A percentile compares a stretch with the other conserved stretches of the same genome.
These are phyloP conservation scores for Fagopyrum homotropicum DNA, from an alignment of 148 eudicot genomes.

Conservation along the genomic window DNA sequence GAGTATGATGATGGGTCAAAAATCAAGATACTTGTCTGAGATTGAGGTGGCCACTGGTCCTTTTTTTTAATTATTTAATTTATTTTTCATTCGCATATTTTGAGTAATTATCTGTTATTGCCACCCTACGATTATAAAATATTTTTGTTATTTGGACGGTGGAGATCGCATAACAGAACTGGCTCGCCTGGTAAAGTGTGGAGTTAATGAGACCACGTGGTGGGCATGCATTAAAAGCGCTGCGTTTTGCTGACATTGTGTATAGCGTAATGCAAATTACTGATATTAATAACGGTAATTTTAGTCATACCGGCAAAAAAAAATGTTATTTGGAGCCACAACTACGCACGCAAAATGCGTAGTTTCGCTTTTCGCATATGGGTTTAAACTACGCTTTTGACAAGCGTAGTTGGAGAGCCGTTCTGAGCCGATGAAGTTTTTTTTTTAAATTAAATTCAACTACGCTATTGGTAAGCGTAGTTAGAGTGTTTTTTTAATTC, in stretches of 20 bases:
- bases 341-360: too few species aligned
- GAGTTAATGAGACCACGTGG: constrained; percentile 10
- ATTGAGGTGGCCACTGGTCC: background rate
- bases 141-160: constrained; percentile 1
- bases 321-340: too few species aligned
- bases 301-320: too few species aligned
- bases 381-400: too few species aligned
- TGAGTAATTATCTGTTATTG: background rate
- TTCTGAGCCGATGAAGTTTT: too few species aligned
- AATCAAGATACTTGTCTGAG: constrained; percentile 1
- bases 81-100: background rate
- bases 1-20: background rate
- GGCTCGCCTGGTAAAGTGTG: background rate
- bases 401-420: too few species aligned
- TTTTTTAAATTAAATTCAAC: too few species aligned
- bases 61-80: background rate
- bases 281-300: background rate
- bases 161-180: background rate
- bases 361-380: too few species aligned
- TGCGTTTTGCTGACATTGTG: constrained; percentile 5
- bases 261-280: background rate
- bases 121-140: background rate
- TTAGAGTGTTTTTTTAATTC: too few species aligned
- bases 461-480: too few species aligned
- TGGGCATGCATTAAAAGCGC: constrained; percentile 11